A percentile compares a stretch with the other conserved stretches of the same genome.
phyloP scores from a whole-genome alignment of 2,329 filamentous ascomycete genomes.

The Didymella pinodella region DNA sequence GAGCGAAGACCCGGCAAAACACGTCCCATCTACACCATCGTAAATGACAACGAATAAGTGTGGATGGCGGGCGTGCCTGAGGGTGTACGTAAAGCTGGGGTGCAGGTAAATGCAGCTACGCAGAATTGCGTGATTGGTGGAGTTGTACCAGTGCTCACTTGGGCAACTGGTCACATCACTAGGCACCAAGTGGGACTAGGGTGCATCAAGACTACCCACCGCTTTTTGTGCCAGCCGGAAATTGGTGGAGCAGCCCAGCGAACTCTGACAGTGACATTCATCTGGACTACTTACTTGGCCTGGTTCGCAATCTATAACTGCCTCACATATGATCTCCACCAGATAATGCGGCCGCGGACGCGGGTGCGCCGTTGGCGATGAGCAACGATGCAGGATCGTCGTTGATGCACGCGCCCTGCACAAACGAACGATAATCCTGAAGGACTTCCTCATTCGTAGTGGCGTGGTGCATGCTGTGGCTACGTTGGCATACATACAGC shows the following conservation, averaged over 20 bases:
- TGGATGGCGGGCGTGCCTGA: conserved; percentile 7
- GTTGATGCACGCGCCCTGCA: conserved; percentile 8
- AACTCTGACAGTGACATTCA: conserved; percentile 1
- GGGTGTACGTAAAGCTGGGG: conserved; percentile 22
- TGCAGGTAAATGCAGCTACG: conserved; percentile 11
- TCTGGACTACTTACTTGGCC: conserved; percentile 7
- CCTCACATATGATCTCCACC: conserved; percentile 12
- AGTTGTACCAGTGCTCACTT: conserved; percentile 9
- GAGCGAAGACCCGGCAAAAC: conserved; percentile 1
- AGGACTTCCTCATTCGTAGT: background rate
- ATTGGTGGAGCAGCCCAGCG: conserved; percentile 12
- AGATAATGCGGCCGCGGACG: conserved; percentile 10
- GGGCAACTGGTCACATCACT: conserved; percentile 8
- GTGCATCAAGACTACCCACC: conserved; percentile 11
- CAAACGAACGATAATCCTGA: conserved; percentile 1
- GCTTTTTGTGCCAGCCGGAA: background rate
- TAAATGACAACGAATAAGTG: conserved; percentile 4
- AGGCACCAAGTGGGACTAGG: conserved; percentile 13
- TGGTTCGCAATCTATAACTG: conserved; percentile 12
- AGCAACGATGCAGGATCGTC: conserved; percentile 12
- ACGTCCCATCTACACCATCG: background rate
- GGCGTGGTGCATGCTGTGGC: conserved; percentile 7
- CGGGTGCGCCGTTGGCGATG: conserved; percentile 9
- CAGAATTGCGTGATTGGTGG: conserved; percentile 18
- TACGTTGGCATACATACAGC: conserved; percentile 1